Conservation (phyloP, 768 basidiomycete genomes). For the Lactarius quietus region DNA sequence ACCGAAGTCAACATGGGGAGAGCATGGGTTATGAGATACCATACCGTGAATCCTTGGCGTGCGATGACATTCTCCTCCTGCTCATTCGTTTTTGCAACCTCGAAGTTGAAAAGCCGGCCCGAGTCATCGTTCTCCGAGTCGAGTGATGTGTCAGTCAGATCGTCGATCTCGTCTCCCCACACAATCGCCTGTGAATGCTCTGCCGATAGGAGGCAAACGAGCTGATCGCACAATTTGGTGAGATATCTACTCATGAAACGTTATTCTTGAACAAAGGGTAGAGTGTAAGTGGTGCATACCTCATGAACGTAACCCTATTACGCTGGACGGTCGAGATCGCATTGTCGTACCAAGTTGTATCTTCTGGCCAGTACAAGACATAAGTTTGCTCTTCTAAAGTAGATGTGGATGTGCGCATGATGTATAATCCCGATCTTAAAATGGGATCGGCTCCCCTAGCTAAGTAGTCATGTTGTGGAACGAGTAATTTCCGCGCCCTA, state of each 20-base stretch:
- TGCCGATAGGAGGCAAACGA: not conserved
- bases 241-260: not conserved
- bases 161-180: not conserved
- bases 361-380: constrained; percentile 59
- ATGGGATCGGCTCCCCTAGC: constrained; percentile 22
- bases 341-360: constrained; percentile 53
- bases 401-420: constrained; percentile 30
- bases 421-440: constrained; percentile 50
- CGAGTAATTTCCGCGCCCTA: constrained; percentile 27
- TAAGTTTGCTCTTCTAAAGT: constrained; percentile 35
- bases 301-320: constrained; percentile 59
- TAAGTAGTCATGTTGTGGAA: constrained; percentile 6
- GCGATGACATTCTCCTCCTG: not conserved
- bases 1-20: not conserved
- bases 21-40: no score
- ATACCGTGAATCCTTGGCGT: not conserved
- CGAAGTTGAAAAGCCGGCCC: not conserved
- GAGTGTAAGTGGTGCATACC: constrained; percentile 34
- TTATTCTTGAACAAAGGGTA: not conserved
- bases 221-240: not conserved
- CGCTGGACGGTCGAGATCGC: constrained; percentile 42
- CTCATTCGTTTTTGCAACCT: not conserved
- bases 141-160: not conserved
- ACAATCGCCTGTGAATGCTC: not conserved
- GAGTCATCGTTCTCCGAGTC: not conserved